Percentiles rank a stretch among this genome's conserved stretches.
phyloP scores from a whole-genome alignment of 805 yeast genomes.

The Nakazawaea wickerhamii region DNA sequence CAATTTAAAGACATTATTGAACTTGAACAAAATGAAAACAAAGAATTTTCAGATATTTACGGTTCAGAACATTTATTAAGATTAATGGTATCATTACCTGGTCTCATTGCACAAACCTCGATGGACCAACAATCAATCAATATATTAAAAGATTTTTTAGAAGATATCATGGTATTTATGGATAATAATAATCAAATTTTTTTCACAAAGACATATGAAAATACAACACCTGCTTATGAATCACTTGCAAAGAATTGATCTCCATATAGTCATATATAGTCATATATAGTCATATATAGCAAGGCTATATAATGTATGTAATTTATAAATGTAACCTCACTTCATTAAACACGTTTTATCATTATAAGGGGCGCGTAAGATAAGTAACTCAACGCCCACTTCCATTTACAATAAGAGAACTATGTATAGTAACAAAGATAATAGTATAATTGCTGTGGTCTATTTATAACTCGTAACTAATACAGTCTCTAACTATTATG shows the following conservation, averaged over 20 bases:
- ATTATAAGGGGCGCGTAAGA: too few relatives aligned
- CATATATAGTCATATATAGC: too few relatives aligned
- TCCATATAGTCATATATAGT: too few relatives aligned
- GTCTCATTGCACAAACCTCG: slow-evolving; percentile 67
- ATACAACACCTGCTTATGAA: slow-evolving; percentile 46
- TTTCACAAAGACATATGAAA: slow-evolving; percentile 40
- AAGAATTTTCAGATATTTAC: slow-evolving; percentile 44
- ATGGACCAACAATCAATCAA: slow-evolving; percentile 74
- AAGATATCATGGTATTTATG: slow-evolving; percentile 48
- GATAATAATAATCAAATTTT: slow-evolving; percentile 33
- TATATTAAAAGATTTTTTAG: slow-evolving; percentile 49
- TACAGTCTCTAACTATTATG: too few relatives aligned
- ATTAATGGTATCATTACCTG: slow-evolving; percentile 74
- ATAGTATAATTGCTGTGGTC: too few relatives aligned
- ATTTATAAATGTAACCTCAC: too few relatives aligned
- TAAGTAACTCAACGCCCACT: too few relatives aligned
- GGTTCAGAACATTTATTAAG: slow-evolving; percentile 83
- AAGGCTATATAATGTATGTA: too few relatives aligned
- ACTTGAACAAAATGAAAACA: slow-evolving; percentile 18
- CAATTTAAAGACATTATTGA: slow-evolving; percentile 53
- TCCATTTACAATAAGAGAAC: too few relatives aligned
- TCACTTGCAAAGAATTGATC: slow-evolving; percentile 21
- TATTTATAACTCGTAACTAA: too few relatives aligned
- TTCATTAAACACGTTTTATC: too few relatives aligned
- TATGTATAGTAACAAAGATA: too few relatives aligned